Evolutionary conservation across 192 early-diverging fungal genomes (phyloP).

Genomic region (Gigaspora rosea): DNA sequence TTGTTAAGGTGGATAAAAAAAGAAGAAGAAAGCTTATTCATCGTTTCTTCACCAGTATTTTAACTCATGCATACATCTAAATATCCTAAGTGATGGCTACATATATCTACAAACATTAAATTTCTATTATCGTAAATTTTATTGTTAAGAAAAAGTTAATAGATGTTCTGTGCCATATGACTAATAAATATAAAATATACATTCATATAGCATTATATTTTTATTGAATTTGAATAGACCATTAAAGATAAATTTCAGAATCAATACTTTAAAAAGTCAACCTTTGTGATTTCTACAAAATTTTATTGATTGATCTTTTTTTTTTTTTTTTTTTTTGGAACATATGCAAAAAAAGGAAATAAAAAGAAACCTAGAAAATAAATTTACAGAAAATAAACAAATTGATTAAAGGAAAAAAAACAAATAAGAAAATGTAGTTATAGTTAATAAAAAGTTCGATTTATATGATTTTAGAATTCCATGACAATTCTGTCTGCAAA

Average conservation of each 20-base stretch:
- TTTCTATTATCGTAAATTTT: too few species aligned
- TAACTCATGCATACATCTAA: slow-evolving; percentile 35
- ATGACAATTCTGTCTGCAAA: background rate
- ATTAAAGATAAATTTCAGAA: background rate
- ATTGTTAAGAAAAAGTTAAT: too few species aligned
- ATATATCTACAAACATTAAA: too few species aligned
- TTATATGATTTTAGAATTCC: background rate
- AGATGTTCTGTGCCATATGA: too few species aligned
- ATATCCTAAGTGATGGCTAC: background rate
- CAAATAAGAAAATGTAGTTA: background rate
- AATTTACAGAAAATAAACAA: slow-evolving; percentile 5
- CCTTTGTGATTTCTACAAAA: background rate
- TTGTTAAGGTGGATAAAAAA: slow-evolving; percentile 78
- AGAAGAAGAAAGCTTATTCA: slow-evolving; percentile 74
- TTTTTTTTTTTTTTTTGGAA: background rate
- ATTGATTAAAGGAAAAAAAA: background rate
- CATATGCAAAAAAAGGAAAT: background rate
- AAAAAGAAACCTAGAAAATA: background rate
- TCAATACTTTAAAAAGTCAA: background rate
- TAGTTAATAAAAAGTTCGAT: background rate
- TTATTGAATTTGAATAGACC: too few species aligned
- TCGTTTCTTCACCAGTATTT: slow-evolving; percentile 74
- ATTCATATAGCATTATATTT: too few species aligned
- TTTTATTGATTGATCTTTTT: background rate
- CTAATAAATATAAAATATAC: too few species aligned